Evolutionary conservation across 441 rosid species (phyloP).

Genomic region (Arabidopsis hybrid): DNA sequence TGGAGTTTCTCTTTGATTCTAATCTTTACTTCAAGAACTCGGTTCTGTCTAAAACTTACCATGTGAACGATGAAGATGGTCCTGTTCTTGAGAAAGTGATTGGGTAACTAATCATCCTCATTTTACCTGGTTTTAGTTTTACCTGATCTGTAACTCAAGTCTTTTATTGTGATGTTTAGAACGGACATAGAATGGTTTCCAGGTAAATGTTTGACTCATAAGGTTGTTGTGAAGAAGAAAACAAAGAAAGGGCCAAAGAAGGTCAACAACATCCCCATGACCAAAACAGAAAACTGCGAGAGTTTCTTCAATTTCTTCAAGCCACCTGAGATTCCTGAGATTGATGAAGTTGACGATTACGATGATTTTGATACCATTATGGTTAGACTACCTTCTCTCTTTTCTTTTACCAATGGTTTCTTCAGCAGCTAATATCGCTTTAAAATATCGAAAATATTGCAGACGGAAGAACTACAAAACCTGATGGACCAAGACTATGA

Average conservation of each 20-base stretch:
- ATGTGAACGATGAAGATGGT: conserved; percentile 74
- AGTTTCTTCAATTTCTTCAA: conserved; percentile 85
- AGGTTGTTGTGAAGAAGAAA: conserved; percentile 71
- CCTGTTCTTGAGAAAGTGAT: conserved; percentile 84
- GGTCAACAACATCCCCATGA: conserved; percentile 59
- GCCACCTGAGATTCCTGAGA: conserved; percentile 61
- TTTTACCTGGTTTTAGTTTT: not conserved
- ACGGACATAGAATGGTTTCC: conserved; percentile 83
- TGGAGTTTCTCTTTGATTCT: conserved; percentile 71
- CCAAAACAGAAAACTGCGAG: conserved; percentile 63
- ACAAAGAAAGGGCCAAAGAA: conserved; percentile 73
- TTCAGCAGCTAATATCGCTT: conserved; percentile 12
- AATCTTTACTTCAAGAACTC: conserved; percentile 78
- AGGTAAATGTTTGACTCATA: conserved; percentile 78
- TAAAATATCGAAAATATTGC: conserved; percentile 21
- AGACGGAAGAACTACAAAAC: conserved; percentile 79
- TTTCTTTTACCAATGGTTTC: conserved; percentile 2
- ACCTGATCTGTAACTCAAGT: conserved; percentile 1
- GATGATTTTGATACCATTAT: conserved; percentile 33
- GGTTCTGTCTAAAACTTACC: conserved; percentile 73
- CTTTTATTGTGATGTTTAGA: conserved; percentile 47
- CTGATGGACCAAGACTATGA: conserved; percentile 90
- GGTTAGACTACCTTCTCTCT: conserved; percentile 22
- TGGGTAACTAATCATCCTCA: conserved; percentile 52
- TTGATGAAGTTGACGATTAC: conserved; percentile 35